A percentile compares a stretch with the other conserved stretches of the same genome.
Conservation (phyloP, 1,284 basidiomycete species). For the Trichosporon coremiiforme region DNA sequence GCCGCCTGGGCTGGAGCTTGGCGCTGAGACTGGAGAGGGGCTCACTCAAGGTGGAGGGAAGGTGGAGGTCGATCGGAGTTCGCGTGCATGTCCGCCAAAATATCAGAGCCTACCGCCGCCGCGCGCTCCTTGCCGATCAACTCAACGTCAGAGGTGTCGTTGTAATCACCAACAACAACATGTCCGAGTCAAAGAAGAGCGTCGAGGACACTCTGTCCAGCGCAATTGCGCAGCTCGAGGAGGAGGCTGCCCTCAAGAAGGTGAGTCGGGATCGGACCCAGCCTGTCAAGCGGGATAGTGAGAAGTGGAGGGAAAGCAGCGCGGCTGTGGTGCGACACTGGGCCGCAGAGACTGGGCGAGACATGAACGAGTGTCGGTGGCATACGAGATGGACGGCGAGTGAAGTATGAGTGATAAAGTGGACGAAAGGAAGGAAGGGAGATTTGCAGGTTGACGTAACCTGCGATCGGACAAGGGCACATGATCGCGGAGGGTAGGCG, state of each 20-base stretch:
- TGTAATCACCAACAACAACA: slow-evolving; percentile 1
- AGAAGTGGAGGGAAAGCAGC: neutral
- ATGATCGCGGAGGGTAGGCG: too few species aligned
- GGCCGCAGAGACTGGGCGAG: too few species aligned
- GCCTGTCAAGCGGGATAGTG: neutral
- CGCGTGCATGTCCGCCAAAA: neutral
- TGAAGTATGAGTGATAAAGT: neutral
- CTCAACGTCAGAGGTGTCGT: neutral
- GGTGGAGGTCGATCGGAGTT: neutral
- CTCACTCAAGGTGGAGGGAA: neutral
- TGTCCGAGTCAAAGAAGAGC: slow-evolving; percentile 19
- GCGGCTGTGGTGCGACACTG: too few species aligned
- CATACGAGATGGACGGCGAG: neutral
- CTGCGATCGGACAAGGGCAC: neutral
- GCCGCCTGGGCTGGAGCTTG: neutral
- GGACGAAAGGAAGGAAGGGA: neutral
- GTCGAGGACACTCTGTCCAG: slow-evolving; percentile 40
- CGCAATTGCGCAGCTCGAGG: slow-evolving; percentile 51
- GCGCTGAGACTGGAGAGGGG: neutral
- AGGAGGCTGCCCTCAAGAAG: slow-evolving; percentile 53
- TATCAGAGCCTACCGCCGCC: neutral
- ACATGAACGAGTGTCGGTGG: too few species aligned
- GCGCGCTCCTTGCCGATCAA: neutral
- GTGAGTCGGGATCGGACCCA: slow-evolving; percentile 31
- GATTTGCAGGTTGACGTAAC: neutral